Percentiles rank a stretch among this genome's conserved stretches.
Conservation (phyloP, 1,139 yeast genomes). For the Yamadazyma oceani region DNA sequence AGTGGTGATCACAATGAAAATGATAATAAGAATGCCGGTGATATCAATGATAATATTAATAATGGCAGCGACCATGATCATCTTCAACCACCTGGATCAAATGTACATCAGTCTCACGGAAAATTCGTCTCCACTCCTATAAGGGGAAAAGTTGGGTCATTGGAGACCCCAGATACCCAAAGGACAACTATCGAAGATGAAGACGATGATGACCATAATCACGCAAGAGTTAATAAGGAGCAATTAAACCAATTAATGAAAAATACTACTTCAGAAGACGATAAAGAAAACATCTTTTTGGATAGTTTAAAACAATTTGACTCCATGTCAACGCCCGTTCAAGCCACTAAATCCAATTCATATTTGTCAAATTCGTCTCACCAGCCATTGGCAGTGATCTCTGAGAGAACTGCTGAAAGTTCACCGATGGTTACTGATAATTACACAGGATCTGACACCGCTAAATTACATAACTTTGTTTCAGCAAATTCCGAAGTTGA, state of each 20-base stretch:
- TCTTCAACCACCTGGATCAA: slow-evolving; percentile 2
- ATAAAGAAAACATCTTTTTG: slow-evolving; percentile 45
- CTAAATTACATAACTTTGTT: slow-evolving; percentile 2
- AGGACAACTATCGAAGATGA: slow-evolving; percentile 47
- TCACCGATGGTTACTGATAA: slow-evolving; percentile 23
- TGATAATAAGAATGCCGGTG: slow-evolving; percentile 3
- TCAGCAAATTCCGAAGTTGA: slow-evolving; percentile 11
- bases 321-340: slow-evolving; percentile 36
- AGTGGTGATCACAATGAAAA: slow-evolving; percentile 3
- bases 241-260: slow-evolving; percentile 30
- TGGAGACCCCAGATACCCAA: slow-evolving; percentile 51
- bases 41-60: slow-evolving; percentile 8
- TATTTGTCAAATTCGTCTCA: slow-evolving; percentile 14
- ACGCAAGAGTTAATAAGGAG: slow-evolving; percentile 33
- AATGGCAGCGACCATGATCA: background rate
- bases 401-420: slow-evolving; percentile 37
- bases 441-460: slow-evolving; percentile 1
- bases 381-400: slow-evolving; percentile 39
- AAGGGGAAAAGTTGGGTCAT: slow-evolving; percentile 25
- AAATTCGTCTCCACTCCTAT: slow-evolving; percentile 39
- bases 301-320: slow-evolving; percentile 25
- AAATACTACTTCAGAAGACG: slow-evolving; percentile 26
- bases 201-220: slow-evolving; percentile 27
- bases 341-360: slow-evolving; percentile 15
- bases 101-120: no score